Base-by-base conservation (phyloP, 805 yeast species). In the Peterozyma toletana region DNA sequence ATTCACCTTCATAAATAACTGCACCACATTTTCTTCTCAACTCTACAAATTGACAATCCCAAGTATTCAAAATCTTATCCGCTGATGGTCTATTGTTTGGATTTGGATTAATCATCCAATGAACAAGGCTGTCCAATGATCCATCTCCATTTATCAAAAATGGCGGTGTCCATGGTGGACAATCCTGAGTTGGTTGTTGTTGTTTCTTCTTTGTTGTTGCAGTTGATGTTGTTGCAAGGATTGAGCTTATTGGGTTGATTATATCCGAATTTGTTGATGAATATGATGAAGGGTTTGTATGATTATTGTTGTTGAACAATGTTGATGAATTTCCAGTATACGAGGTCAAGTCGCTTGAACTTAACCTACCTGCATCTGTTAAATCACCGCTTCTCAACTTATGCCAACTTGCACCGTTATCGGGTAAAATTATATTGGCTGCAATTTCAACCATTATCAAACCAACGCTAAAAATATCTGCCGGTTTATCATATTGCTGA, bases 391-490 rank as follows among this genome's bases (percentile, higher is more conserved):
- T 86, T 51, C 99, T 73, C 48, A 93, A 67, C 60, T 90, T 89
- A 52, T 95, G 95, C 99, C 99, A 93, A 30, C 95, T 90, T 11
- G 87, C 76, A 5, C 99, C 99, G 59, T 93, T 90, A 53, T 91
- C 98, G 1, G 99, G 99, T 41, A 93, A 68, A 3, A 89, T 80
- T 38, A 93, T 90, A 63, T 93, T 93, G 1, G 98, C 96, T 2
- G 99, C 98, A 53, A 88, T 84, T 60, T 93, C 99, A 40, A 93
- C 84, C 70, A 93, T 84, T 50, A 93, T 86, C 46, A 93, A 69
- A 1, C 99, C 99, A 40, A 90, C 74, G n/a, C 96, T 85, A 60
- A 93, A 93, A 3, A 93, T 81, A 60, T 93, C 99, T 0, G 98
- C 98, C 42, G 91, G 89, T 52, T 84, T 86, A 35, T 88, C 89